Base-by-base conservation (phyloP, 2,329 filamentous ascomycete species). In the Ceratocystis cacaofunesta region DNA sequence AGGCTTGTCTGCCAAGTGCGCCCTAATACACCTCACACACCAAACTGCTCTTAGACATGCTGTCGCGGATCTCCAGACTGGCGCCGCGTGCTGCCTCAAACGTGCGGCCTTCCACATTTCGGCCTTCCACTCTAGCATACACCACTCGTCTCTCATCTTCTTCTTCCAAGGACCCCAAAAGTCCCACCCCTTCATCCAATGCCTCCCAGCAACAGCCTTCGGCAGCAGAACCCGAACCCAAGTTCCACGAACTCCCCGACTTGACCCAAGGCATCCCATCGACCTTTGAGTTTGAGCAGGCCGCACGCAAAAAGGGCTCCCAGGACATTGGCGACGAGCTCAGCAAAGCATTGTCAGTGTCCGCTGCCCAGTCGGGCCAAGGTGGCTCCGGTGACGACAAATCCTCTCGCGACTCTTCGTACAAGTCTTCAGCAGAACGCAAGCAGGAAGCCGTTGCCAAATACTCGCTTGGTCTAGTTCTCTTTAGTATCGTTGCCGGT, bases 211-310 rank as follows among this genome's bases (percentile, higher is more conserved):
- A 46, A 48, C 22, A 43, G 15, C 32, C 44, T 19, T 32, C 64
- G 22, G 22, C 48, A 3, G 68, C 68, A 12, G 63, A 71, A 5
- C 50, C 71, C 46, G 71, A 73, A 43, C 55, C 72, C 62, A 75
- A 77, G 28, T 79, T 83, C 63, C 82, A 86, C 71, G 86, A 89
- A 64, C 83, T 96, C 12, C 92, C 92, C 64, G 92, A 97, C 73
- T 80, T 97, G 57, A 94, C 90, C n/a, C 87, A 92, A 72, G 92
- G 92, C 69, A 95, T 97, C 68, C 92, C 92, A 0, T 96, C 92
- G 1, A 96, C 92, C 0, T 81, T 96, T 65, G 89, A 87, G 66
- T 86, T 86, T 67, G 92, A 96, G 76, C 82, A 87, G 66, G 75
- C 77, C 0, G 63, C 63, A 12, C 66, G 66, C 15, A 63, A 63